phyloP scores from a whole-genome alignment of 495 filamentous ascomycete species.

The Trichodelitschia bisporula region DNA sequence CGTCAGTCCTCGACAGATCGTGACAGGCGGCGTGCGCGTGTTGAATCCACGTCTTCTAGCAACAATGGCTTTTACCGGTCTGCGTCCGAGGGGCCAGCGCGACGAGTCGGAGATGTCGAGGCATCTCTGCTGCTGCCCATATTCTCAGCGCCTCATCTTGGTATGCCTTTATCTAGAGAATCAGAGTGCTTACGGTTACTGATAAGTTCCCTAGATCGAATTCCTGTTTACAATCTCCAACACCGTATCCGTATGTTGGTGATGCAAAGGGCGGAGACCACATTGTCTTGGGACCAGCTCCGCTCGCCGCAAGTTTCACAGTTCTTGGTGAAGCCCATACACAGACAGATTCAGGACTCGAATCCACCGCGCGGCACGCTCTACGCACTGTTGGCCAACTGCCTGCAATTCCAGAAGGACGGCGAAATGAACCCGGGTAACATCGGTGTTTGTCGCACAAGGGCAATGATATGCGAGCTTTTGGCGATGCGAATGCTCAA shows the following conservation, averaged over 20 bases:
- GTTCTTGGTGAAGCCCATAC: conserved; percentile 79
- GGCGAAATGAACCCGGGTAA: conserved; percentile 55
- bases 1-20: too few species aligned
- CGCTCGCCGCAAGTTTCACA: conserved; percentile 85
- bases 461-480: conserved; percentile 71
- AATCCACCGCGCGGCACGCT: conserved; percentile 69
- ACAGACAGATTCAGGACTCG: conserved; percentile 51
- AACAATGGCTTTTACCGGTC: too few species aligned
- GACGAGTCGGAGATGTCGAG: too few species aligned
- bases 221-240: conserved; percentile 76
- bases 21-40: too few species aligned
- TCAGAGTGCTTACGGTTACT: neutral
- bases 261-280: conserved; percentile 64
- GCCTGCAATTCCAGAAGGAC: conserved; percentile 79
- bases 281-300: conserved; percentile 84
- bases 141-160: conserved; percentile 60
- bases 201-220: conserved; percentile 24
- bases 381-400: conserved; percentile 81
- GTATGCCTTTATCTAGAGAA: conserved; percentile 18
- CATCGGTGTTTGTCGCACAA: conserved; percentile 53
- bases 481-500: conserved; percentile 76
- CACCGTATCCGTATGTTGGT: conserved; percentile 71
- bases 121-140: conserved; percentile 50
- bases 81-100: too few species aligned
- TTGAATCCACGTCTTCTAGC: too few species aligned